These are phyloP conservation scores for Cladophialophora immunda DNA, from an alignment of 2,329 filamentous ascomycete species.

Conservation along the genomic window DNA sequence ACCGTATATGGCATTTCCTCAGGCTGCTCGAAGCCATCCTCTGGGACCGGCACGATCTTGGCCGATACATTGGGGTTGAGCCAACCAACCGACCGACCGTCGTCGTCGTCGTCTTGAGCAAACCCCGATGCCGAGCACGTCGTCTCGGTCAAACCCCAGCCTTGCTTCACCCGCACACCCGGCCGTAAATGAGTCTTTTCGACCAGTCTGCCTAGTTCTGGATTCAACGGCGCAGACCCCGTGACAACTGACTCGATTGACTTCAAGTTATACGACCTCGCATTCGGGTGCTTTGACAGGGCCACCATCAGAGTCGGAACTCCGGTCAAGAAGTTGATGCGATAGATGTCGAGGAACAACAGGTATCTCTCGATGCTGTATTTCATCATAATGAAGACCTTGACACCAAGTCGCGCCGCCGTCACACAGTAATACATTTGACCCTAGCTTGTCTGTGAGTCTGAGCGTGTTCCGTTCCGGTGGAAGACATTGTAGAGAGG, in stretches of 20 bases:
- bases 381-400: slow-evolving; percentile 24
- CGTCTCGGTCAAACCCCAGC: slow-evolving; percentile 41
- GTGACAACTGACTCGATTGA: slow-evolving; percentile 18
- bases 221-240: slow-evolving; percentile 19
- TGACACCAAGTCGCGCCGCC: slow-evolving; percentile 18
- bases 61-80: slow-evolving; percentile 22
- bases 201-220: slow-evolving; percentile 18
- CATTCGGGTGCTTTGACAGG: slow-evolving; percentile 9
- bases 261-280: slow-evolving; percentile 15
- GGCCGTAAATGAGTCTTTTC: slow-evolving; percentile 16
- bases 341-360: slow-evolving; percentile 19
- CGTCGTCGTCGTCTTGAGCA: slow-evolving; percentile 19
- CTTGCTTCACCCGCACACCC: slow-evolving; percentile 24
- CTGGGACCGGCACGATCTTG: slow-evolving; percentile 14
- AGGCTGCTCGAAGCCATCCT: not conserved
- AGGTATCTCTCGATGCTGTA: slow-evolving; percentile 16
- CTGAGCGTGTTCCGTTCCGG: not conserved
- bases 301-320: slow-evolving; percentile 13
- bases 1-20: slow-evolving; percentile 40
- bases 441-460: not conserved
- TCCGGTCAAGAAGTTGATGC: slow-evolving; percentile 15
- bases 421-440: slow-evolving; percentile 21
- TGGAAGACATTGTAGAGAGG: not conserved
- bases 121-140: slow-evolving; percentile 24
- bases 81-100: slow-evolving; percentile 19